Base-by-base conservation (phyloP, 306 rosid genomes). In the Quercus cerris region DNA sequence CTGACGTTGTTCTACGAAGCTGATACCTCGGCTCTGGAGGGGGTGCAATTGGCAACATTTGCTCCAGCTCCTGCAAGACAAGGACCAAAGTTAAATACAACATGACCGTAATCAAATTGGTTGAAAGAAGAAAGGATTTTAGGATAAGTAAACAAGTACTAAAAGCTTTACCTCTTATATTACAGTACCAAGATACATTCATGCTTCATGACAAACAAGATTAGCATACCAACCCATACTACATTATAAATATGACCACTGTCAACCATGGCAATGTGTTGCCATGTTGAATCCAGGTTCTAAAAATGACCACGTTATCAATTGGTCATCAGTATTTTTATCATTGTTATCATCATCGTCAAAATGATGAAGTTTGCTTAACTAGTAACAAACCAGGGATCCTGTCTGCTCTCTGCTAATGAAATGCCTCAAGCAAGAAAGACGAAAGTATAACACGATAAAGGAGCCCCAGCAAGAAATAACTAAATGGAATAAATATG, bases 1-100 rank as follows among this genome's bases (percentile, higher is more conserved):
- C 90, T 6, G 99, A 96, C 31, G 93, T 64, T 3, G 88, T 86
- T 91, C 98, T 89, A 44, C 99, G 97, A 71, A 96, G 97, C 89
- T 93, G 99, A 80, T 90, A 90, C 88, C 87, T 93, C 0, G 99
- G 98, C 82, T 93, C 97, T 0, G 93, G 90, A 73, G 90, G 87
- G 6, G 97, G 98, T 38, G 84, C 85, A 75, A 81, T 25, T 1
- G 89, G 90, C 86, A 96, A 80, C 88, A 88, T 79, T 73, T 88
- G 86, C 87, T 96, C 97, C 44, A 88, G 85, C 85, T 96, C 97
- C 99, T 96, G 93, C 88, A 84, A 63, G 81, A 77, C 44, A 35
- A 77, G 67, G 31, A 31, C 13, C 38, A 63, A 71, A 49, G 57
- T 75, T 56, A 10, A 46, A 22, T 18, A 59, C 12, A 23, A 14